Evolutionary conservation across 305 asterid species (phyloP).

Genomic region (Withania somnifera): DNA sequence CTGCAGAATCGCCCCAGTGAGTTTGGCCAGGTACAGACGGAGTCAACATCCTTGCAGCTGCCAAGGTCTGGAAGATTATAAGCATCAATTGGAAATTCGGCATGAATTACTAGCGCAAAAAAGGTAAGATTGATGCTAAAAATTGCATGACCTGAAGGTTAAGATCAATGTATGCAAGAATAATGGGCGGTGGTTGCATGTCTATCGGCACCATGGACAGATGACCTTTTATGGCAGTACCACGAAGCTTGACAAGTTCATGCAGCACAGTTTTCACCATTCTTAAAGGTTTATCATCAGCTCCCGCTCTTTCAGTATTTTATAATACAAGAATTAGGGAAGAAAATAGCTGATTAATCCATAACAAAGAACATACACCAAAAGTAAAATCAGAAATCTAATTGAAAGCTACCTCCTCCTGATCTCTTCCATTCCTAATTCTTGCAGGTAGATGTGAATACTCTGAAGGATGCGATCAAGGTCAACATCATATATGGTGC

Average conservation of each 20-base stretch:
- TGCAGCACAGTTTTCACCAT: slow-evolving; percentile 99
- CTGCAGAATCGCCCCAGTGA: slow-evolving; percentile 92
- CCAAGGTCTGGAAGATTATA: slow-evolving; percentile 63
- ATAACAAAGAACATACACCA: background rate
- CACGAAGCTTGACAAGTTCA: slow-evolving; percentile 98
- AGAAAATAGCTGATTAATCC: slow-evolving; percentile 3
- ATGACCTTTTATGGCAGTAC: slow-evolving; percentile 98
- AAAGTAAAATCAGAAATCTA: background rate
- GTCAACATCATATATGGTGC: slow-evolving; percentile 85
- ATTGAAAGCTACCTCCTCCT: slow-evolving; percentile 57
- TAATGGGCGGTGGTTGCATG: slow-evolving; percentile 94
- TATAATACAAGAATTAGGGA: background rate
- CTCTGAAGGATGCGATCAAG: slow-evolving; percentile 97
- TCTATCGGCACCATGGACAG: slow-evolving; percentile 98
- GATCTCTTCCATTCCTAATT: slow-evolving; percentile 96
- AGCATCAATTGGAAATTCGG: slow-evolving; percentile 6
- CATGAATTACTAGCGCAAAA: background rate
- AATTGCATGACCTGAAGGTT: slow-evolving; percentile 76
- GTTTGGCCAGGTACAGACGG: slow-evolving; percentile 98
- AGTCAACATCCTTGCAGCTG: slow-evolving; percentile 99
- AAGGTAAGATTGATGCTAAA: background rate
- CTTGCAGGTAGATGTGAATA: slow-evolving; percentile 93
- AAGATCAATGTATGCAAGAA: slow-evolving; percentile 97
- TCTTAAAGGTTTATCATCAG: slow-evolving; percentile 98
- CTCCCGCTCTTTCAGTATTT: slow-evolving; percentile 72